Base-by-base conservation (phyloP, 805 yeast species). In the Babjeviella inositovora region DNA sequence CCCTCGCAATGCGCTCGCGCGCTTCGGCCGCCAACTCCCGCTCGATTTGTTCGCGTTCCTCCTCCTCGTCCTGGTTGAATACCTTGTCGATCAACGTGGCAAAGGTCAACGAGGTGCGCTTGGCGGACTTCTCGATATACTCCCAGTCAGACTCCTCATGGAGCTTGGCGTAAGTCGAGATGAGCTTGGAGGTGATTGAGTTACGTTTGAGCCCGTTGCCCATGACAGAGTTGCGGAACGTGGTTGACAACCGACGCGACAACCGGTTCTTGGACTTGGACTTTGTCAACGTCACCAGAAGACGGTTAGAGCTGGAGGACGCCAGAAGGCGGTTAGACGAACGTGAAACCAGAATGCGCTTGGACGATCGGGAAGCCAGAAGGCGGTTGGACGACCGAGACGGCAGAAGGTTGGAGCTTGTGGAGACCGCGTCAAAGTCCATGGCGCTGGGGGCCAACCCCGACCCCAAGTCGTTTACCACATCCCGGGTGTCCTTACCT, bases 41-140 rank as follows among this genome's bases (percentile, higher is more conserved):
- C 30, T 53, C 62, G 8, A 50, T 42, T 30, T 54, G 45, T 21
- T 38, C 43, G 28, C 50, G 60, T 29, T 70, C 77, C 24, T 59
- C 67, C 32, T 60, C 62, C 37, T 73, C 84, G 43, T 73, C 76
- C n/a, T n/a, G n/a, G 35, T 67, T 75, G 53, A 76, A 76, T 28
- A 76, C 67, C 44, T 67, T 70, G 47, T 76, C 87, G 53, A 82
- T 73, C 20, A 76, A 51, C 3, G 76, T 63, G 8, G 84, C 90
- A 53, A 76, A 76, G 31, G 76, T 77, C 9, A 80, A 70, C 17
- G 80, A 70, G 2, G 85, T 73, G 45, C 90, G 59, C 45, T 66
- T 73, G 5, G 82, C 71, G 41, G 70, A 80, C 36, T 64, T 69
- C 35, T 73, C 79, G 45, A 74, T 63, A 34, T 64, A 64, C 35